Conservation (phyloP, 1,139 yeast species). For the Waltiozyma solani region DNA sequence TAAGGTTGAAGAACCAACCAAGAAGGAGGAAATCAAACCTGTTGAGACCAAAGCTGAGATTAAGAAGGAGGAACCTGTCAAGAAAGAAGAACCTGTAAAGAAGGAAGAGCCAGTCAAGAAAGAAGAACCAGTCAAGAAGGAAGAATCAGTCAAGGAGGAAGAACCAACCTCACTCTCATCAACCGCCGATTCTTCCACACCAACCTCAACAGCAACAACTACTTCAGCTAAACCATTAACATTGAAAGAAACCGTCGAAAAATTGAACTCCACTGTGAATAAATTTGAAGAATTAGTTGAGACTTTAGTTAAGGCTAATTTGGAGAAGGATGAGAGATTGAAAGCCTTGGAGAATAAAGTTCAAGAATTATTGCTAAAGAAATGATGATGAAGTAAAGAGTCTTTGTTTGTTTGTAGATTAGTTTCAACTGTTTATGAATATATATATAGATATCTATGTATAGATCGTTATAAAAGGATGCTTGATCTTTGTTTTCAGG, state of each 20-base stretch:
- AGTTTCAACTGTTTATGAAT: too few species aligned
- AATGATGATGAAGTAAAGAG: too few species aligned
- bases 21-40: not conserved
- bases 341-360: constrained; percentile 33
- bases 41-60: not conserved
- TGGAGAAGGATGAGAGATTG: constrained; percentile 55
- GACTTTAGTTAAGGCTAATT: constrained; percentile 40
- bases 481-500: too few species aligned
- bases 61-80: constrained; percentile 7
- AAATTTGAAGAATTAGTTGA: constrained; percentile 46
- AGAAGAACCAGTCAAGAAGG: constrained; percentile 9
- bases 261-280: constrained; percentile 44
- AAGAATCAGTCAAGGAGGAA: constrained; percentile 4
- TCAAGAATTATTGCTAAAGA: constrained; percentile 25
- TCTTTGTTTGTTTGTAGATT: too few species aligned
- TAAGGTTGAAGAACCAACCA: constrained; percentile 2
- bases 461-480: too few species aligned
- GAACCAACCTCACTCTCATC: constrained; percentile 3
- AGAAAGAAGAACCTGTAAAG: constrained; percentile 9
- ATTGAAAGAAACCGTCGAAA: constrained; percentile 60
- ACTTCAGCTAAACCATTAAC: constrained; percentile 35
- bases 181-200: not conserved
- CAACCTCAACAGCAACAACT: constrained; percentile 6
- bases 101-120: constrained; percentile 16
- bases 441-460: too few species aligned